Percentiles rank a stretch among this genome's conserved stretches.
phyloP scores from a whole-genome alignment of 1,139 yeast species.

The Suhomyces chickasaworum region DNA sequence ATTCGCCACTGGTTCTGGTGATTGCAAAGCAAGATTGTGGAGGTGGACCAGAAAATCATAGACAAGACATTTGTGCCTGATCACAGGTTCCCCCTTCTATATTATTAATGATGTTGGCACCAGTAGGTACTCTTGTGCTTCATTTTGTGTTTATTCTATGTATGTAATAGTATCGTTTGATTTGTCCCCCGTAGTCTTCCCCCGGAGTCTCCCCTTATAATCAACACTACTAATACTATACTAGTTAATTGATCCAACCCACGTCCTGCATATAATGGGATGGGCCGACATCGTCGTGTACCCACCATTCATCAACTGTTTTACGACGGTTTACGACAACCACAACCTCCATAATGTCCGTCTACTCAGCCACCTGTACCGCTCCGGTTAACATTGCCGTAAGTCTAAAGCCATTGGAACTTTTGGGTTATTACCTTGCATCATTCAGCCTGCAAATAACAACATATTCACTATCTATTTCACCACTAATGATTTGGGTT shows the following conservation, averaged over 20 bases:
- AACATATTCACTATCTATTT: slow-evolving; percentile 23
- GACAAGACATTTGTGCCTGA: slow-evolving; percentile 2
- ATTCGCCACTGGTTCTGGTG: slow-evolving; percentile 98
- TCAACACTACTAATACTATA: too few relatives aligned
- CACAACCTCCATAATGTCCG: slow-evolving; percentile 34
- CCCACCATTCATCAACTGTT: slow-evolving; percentile 6
- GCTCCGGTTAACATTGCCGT: slow-evolving; percentile 98
- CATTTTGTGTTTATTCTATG: slow-evolving; percentile 10
- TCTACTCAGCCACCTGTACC: slow-evolving; percentile 78
- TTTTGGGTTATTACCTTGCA: not conserved
- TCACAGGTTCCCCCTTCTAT: slow-evolving; percentile 3
- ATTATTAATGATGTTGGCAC: slow-evolving; percentile 5
- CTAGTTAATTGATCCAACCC: too few relatives aligned
- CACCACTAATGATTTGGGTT: too few relatives aligned
- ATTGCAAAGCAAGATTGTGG: slow-evolving; percentile 97
- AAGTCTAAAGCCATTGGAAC: slow-evolving; percentile 30
- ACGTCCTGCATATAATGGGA: not conserved
- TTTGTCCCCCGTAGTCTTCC: not conserved
- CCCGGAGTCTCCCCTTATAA: too few relatives aligned
- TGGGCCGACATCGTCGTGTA: slow-evolving; percentile 2
- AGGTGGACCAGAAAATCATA: slow-evolving; percentile 52
- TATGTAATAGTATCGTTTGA: slow-evolving; percentile 13
- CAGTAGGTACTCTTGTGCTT: not conserved
- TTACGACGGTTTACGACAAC: slow-evolving; percentile 6
- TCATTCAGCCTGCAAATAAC: not conserved